These are phyloP conservation scores for Yamadazyma conglobata DNA, from an alignment of 1,139 yeast genomes.

Conservation along the genomic window DNA sequence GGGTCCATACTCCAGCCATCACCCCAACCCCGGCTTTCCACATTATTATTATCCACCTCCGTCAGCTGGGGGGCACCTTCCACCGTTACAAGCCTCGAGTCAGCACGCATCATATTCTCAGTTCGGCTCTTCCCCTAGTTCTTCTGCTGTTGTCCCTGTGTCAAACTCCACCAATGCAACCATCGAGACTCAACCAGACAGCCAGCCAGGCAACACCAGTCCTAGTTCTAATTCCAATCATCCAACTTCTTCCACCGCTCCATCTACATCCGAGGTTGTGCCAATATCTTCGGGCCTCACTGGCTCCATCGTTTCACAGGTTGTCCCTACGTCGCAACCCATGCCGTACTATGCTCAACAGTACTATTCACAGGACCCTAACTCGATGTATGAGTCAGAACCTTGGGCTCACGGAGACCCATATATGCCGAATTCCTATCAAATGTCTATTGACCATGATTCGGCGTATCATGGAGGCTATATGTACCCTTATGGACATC, in stretches of 20 bases:
- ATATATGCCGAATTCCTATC: slow-evolving; percentile 4
- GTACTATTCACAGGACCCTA: slow-evolving; percentile 7
- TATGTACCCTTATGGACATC: slow-evolving; percentile 3
- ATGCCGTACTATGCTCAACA: slow-evolving; percentile 4
- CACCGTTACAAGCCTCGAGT: not conserved
- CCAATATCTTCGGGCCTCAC: slow-evolving; percentile 1
- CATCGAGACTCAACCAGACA: not conserved
- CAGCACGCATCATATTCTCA: not conserved
- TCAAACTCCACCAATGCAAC: not conserved
- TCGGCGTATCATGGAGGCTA: slow-evolving; percentile 3
- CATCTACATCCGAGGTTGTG: slow-evolving; percentile 1
- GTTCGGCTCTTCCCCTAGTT: not conserved
- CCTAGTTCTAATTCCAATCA: not conserved
- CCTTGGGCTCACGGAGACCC: slow-evolving; percentile 5
- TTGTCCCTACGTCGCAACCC: not conserved
- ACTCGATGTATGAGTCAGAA: slow-evolving; percentile 10
- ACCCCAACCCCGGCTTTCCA: not conserved
- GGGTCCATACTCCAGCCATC: slow-evolving; percentile 7
- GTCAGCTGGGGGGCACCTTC: slow-evolving; percentile 4
- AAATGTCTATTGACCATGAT: slow-evolving; percentile 11
- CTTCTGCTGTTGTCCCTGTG: too few relatives aligned
- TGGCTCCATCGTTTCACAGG: not conserved
- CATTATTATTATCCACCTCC: slow-evolving; percentile 4
- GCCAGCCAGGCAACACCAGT: not conserved
- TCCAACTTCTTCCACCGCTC: slow-evolving; percentile 1